Base-by-base conservation (phyloP, 1,284 basidiomycete genomes). In the Wolfiporia cocos region DNA sequence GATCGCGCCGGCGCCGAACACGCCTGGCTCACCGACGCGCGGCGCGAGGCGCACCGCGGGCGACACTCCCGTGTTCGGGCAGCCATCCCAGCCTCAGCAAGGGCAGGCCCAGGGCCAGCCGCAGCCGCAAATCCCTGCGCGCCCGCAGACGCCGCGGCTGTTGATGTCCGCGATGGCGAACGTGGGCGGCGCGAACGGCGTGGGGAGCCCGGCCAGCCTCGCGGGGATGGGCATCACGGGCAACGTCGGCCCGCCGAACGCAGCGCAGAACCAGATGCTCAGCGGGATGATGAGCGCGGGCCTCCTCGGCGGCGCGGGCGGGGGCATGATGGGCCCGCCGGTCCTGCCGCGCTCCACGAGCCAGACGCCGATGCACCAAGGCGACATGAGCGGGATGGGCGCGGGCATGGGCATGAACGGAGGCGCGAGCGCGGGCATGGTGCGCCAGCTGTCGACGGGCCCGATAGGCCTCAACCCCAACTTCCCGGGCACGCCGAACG, bases 321-420 rank as follows among this genome's bases (percentile, higher is more conserved):
- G 50, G 2, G 43, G 56, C 9, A 49, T 53, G 51, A 59, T 59
- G 58, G 55, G 56, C 21, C 58, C 56, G 12, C 55, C 57, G 29
- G 41, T 49, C 20, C 30, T 54, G 15, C 50, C 54, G n/a, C 46
- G 56, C 14, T 21, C 33, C 7, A 26, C 38, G 2, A 44, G 43
- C 11, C 37, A 44, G 11, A 41, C 48, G 23, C 39, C 43, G 37
- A 30, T 40, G 33, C 30, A 26, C 32, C 39, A 45, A 38, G 14
- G 24, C 24, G 35, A 26, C 36, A 18, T 7, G 15, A 14, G 30
- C 42, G 15, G 28, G 20, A 34, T 40, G 21, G 23, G 29, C 5
- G 36, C 37, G 31, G 36, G 35, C 30, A 45, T 47, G 43, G 43
- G 45, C 18, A 31, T 46, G 21, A 43, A 23, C 30, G 19, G 44